Percentiles rank a stretch among this genome's conserved stretches.
These are phyloP conservation scores for Sordariomycetes sp. DNA, from an alignment of 2,329 filamentous ascomycete genomes.

Conservation along the genomic window DNA sequence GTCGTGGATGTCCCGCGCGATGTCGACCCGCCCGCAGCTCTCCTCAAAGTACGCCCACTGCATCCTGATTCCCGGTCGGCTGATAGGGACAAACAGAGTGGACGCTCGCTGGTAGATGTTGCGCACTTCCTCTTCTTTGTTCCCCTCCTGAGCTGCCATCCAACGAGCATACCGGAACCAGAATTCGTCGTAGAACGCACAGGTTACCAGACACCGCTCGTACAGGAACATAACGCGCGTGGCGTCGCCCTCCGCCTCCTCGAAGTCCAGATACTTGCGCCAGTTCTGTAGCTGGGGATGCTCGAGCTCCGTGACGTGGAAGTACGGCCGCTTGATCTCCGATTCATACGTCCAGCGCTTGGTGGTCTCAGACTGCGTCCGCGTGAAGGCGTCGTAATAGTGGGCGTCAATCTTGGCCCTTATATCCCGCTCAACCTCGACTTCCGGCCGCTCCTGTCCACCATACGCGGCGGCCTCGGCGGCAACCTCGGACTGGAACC, in stretches of 20 bases:
- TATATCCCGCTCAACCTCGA: conserved; percentile 76
- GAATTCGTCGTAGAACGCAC: conserved; percentile 92
- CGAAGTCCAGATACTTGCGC: conserved; percentile 94
- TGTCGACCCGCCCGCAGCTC: conserved; percentile 61
- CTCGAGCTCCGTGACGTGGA: conserved; percentile 89
- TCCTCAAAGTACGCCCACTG: conserved; percentile 96
- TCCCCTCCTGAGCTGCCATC: conserved; percentile 66
- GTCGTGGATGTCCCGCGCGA: conserved; percentile 76
- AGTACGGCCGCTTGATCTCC: conserved; percentile 91
- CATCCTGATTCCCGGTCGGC: conserved; percentile 70
- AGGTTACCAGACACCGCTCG: conserved; percentile 85
- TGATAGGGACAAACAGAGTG: conserved; percentile 77
- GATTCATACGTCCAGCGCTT: conserved; percentile 94
- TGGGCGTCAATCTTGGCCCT: conserved; percentile 68
- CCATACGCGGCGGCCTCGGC: conserved; percentile 46
- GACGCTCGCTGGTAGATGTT: conserved; percentile 86
- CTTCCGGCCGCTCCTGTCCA: conserved; percentile 48
- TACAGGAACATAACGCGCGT: conserved; percentile 72
- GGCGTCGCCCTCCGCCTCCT: conserved; percentile 75
- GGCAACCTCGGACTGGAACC: conserved; percentile 63
- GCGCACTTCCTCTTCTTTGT: conserved; percentile 80
- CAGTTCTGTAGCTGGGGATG: conserved; percentile 78
- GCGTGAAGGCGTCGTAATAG: conserved; percentile 71
- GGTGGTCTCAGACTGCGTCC: conserved; percentile 76
- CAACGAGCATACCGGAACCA: conserved; percentile 96